Percentiles rank a stretch among this genome's conserved stretches.
phyloP scores from a whole-genome alignment of 169 alveolate species.

The Plasmodium vivax region DNA sequence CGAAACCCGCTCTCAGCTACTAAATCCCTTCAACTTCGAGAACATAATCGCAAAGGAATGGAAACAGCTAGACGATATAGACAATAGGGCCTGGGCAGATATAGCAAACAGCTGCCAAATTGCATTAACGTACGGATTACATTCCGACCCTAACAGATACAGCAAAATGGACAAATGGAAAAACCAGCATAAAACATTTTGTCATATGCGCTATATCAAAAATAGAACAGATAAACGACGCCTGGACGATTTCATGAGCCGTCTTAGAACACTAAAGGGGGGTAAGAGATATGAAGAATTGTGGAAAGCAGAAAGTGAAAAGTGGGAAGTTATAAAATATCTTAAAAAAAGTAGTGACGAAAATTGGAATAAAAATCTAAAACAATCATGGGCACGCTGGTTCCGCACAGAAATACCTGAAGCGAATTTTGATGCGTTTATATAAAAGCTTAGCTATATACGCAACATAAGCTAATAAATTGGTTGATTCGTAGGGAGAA shows the following conservation, averaged over 20 bases:
- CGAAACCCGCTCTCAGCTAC: background rate
- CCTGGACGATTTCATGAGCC: background rate
- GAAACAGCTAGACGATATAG: conserved; percentile 2
- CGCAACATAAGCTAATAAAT: background rate
- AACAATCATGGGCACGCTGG: conserved; percentile 8
- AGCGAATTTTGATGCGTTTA: background rate
- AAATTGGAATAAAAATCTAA: background rate
- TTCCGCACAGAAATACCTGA: conserved; percentile 7
- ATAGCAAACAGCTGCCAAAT: background rate
- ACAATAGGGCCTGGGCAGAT: background rate
- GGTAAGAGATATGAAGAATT: background rate
- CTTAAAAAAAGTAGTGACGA: background rate
- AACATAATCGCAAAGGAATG: background rate
- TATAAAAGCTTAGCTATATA: background rate
- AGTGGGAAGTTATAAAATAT: conserved; percentile 1
- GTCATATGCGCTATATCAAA: background rate
- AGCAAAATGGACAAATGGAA: background rate
- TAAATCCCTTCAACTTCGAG: background rate
- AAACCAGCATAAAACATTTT: background rate
- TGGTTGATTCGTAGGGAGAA: background rate
- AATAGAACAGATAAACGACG: background rate
- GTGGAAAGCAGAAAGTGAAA: background rate
- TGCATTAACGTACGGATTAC: background rate
- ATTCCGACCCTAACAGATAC: background rate
- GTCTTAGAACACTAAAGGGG: background rate